These are phyloP conservation scores for Elsinoe australis DNA, from an alignment of 2,329 filamentous ascomycete genomes.

Conservation along the genomic window DNA sequence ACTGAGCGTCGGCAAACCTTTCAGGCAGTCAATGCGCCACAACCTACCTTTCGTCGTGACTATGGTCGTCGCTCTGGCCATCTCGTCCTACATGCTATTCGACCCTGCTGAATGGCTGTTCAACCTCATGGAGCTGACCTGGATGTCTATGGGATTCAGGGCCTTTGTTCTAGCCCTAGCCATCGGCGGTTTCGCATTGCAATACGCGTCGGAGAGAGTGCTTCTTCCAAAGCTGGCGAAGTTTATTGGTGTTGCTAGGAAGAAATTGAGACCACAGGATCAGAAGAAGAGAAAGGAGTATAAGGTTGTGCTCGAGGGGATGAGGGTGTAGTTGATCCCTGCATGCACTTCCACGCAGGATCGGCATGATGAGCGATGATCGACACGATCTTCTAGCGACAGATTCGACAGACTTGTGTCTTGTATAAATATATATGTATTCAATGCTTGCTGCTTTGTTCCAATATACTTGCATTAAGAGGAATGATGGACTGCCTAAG, in stretches of 20 bases:
- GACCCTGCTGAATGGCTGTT: slow-evolving; percentile 61
- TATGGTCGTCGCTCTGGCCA: slow-evolving; percentile 57
- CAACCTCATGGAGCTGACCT: slow-evolving; percentile 77
- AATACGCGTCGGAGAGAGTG: slow-evolving; percentile 64
- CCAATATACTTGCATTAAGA: too few relatives aligned
- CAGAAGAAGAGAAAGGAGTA: slow-evolving; percentile 80
- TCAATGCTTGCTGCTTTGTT: too few relatives aligned
- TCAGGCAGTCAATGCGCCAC: slow-evolving; percentile 67
- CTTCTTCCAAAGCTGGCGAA: slow-evolving; percentile 63
- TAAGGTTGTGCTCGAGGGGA: slow-evolving; percentile 68
- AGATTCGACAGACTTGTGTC: background rate
- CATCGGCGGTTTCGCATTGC: slow-evolving; percentile 56
- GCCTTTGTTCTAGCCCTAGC: slow-evolving; percentile 65
- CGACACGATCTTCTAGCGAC: slow-evolving; percentile 6
- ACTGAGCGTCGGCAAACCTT: slow-evolving; percentile 83
- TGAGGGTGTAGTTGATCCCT: slow-evolving; percentile 23
- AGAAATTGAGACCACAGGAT: slow-evolving; percentile 47
- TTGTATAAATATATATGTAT: slow-evolving; percentile 4
- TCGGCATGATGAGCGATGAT: background rate
- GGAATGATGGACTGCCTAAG: too few relatives aligned
- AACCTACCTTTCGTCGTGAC: slow-evolving; percentile 84
- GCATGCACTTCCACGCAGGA: background rate
- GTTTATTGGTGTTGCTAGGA: slow-evolving; percentile 55
- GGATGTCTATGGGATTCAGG: slow-evolving; percentile 65
- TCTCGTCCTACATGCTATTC: slow-evolving; percentile 75